Base-by-base conservation (phyloP, 208 protist genomes). In the Naegleria gruberi region DNA sequence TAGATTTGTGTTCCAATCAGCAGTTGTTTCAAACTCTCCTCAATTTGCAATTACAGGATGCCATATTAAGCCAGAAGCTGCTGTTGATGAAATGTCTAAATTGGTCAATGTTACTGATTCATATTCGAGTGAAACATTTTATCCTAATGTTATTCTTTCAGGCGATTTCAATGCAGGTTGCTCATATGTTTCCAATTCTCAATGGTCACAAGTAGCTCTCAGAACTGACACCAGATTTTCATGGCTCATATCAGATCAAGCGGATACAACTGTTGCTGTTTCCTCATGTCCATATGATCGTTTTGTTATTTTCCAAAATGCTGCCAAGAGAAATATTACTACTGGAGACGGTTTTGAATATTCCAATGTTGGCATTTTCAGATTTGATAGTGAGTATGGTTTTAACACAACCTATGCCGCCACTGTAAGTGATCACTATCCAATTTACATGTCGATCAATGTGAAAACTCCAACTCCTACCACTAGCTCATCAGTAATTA, bases 81-180 rank as follows among this genome's bases (percentile, higher is more conserved):
- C 84, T 6, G 34, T 43, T 65, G 45, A 5, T 42, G 84, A 88
- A 65, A 88, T 88, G 6, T 8, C 1, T 30, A 4, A 65, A 5
- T 65, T 88, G 8, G 26, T 43, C 0, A 30, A 88, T 43, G 84
- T 88, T 43, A 42, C n/a, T 42, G 43, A 86, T 86, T 47, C 5
- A 0, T 77, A 77, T 77, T 8, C 26, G 34, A 77, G 34, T 37
- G 65, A 77, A 37, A n/a, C 30, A 37, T 86, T 45, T 42, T 44
- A n/a, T 6, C 46, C 0, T 19, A 45, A 30, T 15, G 34, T 26
- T 1, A 77, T 77, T 8, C 10, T 77, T 2, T 30, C 26, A 8
- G 84, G 84, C 30, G 84, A 88, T 30, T 88, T 88, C 7, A 88
- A 88, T 65, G 84, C 84, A 37, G 84, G 37, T 65, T 47, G 84